Percentiles rank a stretch among this genome's conserved stretches.
Conservation (phyloP, 495 filamentous ascomycete species). For the Penicillium flavigenum region DNA sequence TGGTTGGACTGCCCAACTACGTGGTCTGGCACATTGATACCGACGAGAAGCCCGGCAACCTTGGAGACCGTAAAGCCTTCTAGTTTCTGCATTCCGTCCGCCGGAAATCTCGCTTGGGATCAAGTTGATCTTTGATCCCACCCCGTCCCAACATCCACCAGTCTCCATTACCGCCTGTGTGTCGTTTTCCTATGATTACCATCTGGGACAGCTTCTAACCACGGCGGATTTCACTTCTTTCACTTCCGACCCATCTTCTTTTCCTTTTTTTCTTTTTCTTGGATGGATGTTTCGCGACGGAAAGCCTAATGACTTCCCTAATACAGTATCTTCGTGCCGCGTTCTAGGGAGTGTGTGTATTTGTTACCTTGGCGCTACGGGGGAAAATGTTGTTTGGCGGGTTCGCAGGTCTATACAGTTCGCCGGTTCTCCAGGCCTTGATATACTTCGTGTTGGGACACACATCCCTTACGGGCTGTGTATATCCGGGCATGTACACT, state of each 20-base stretch:
- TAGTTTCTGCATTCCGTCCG: slow-evolving; percentile 23
- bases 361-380: slow-evolving; percentile 44
- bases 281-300: slow-evolving; percentile 32
- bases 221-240: slow-evolving; percentile 16
- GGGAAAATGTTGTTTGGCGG: slow-evolving; percentile 40
- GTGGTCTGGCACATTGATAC: slow-evolving; percentile 99
- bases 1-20: slow-evolving; percentile 92
- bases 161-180: slow-evolving; percentile 16
- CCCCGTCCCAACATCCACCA: slow-evolving; percentile 20
- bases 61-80: slow-evolving; percentile 45
- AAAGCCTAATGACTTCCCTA: slow-evolving; percentile 43
- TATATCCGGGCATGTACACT: slow-evolving; percentile 9
- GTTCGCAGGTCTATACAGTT: slow-evolving; percentile 43
- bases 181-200: not conserved
- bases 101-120: slow-evolving; percentile 14
- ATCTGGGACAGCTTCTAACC: slow-evolving; percentile 1
- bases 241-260: slow-evolving; percentile 19
- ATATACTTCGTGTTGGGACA: slow-evolving; percentile 26
- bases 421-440: slow-evolving; percentile 30
- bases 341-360: slow-evolving; percentile 40
- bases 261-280: slow-evolving; percentile 22
- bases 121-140: slow-evolving; percentile 30
- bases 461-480: slow-evolving; percentile 4
- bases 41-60: slow-evolving; percentile 91
- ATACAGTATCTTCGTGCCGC: slow-evolving; percentile 39